Evolutionary conservation across 441 rosid genomes (phyloP).

Genomic region (Lepidium campestre): DNA sequence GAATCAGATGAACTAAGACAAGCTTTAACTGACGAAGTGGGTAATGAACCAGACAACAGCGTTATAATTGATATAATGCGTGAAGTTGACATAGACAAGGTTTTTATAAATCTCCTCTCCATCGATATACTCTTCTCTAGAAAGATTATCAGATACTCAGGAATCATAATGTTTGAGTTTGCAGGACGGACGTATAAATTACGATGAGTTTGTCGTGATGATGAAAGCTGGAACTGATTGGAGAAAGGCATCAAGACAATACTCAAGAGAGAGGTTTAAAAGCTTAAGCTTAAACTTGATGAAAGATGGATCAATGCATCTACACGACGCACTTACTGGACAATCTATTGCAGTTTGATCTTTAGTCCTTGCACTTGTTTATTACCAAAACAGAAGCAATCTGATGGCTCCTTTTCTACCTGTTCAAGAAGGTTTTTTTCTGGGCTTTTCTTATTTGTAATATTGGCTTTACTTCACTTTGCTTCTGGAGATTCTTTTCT

Average conservation of each 20-base stretch:
- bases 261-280: conserved; percentile 96
- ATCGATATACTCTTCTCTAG: not conserved
- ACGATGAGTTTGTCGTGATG: conserved; percentile 92
- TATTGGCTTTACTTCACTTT: conserved; percentile 12
- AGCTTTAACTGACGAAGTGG: conserved; percentile 69
- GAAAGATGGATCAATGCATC: conserved; percentile 95
- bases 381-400: conserved; percentile 15
- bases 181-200: conserved; percentile 84
- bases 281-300: conserved; percentile 88
- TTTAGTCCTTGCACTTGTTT: conserved; percentile 11
- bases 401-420: not conserved
- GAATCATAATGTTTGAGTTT: not conserved
- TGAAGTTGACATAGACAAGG: conserved; percentile 98
- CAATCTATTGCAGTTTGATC: conserved; percentile 67
- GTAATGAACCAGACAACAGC: conserved; percentile 47
- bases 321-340: conserved; percentile 83
- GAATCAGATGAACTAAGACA: conserved; percentile 65
- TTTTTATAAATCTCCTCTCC: not conserved
- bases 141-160: not conserved
- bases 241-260: conserved; percentile 98
- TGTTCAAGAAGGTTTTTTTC: not conserved
- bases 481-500: conserved; percentile 18
- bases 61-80: conserved; percentile 78
- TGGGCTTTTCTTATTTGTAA: conserved; percentile 9
- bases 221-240: conserved; percentile 99